These are phyloP conservation scores for Cladosporium sp. DNA, from an alignment of 2,329 filamentous ascomycete genomes.

Conservation along the genomic window DNA sequence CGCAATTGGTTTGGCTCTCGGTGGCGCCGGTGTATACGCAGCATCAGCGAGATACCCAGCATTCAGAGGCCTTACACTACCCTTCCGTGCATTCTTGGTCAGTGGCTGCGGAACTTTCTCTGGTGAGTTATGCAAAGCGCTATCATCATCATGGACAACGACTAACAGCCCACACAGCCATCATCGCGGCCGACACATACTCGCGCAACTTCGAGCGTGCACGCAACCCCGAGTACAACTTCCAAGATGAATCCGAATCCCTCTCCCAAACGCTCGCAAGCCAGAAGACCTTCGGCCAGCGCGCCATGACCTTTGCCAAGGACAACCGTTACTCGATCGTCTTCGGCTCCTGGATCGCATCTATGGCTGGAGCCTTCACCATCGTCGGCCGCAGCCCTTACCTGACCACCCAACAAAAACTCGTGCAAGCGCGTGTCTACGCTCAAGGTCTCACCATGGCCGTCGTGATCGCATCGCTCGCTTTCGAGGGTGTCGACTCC, in stretches of 20 bases:
- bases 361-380: constrained; percentile 73
- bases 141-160: neutral
- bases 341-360: constrained; percentile 76
- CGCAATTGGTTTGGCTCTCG: constrained; percentile 65
- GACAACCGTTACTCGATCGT: constrained; percentile 87
- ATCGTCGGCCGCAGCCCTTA: constrained; percentile 77
- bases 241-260: constrained; percentile 65
- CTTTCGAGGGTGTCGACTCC: constrained; percentile 79
- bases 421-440: constrained; percentile 93
- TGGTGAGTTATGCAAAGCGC: constrained; percentile 45
- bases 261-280: constrained; percentile 56
- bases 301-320: constrained; percentile 70
- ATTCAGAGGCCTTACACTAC: constrained; percentile 80
- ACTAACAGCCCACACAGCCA: constrained; percentile 47
- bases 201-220: constrained; percentile 71
- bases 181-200: constrained; percentile 78
- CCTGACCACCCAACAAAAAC: constrained; percentile 76
- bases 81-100: constrained; percentile 88
- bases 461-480: constrained; percentile 78
- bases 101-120: constrained; percentile 80
- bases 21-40: constrained; percentile 66
- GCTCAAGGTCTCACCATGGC: constrained; percentile 86
- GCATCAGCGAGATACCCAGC: constrained; percentile 72
- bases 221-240: constrained; percentile 67
- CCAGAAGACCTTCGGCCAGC: constrained; percentile 60